Base-by-base conservation (phyloP, 1,284 basidiomycete genomes). In the Peniophora sp. region DNA sequence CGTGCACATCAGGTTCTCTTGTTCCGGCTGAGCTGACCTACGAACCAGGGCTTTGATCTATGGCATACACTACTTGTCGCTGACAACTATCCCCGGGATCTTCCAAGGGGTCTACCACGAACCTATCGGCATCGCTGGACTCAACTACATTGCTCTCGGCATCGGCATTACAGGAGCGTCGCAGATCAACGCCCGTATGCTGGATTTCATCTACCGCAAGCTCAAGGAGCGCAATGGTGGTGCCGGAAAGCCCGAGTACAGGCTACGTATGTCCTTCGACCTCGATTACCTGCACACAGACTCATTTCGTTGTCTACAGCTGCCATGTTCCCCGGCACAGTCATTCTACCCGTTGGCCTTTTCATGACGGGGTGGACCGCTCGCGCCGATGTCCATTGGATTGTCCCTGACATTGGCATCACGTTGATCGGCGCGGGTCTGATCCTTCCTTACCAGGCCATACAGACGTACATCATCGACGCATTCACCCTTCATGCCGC, bases 321-420 rank as follows among this genome's bases (percentile, higher is more conserved):
- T 0, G 67, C 77, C 2, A 78, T 89, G 72, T 59, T 87, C 22
- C 72, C 78, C 0, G 81, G 80, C 0, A 73, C 75, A 0, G 53
- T 81, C 1, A 11, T 79, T 2, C 68, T 85, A 3, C 78, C 81
- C 0, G 64, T 76, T 0, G 87, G 86, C 0, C 62, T 88, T 6
- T 62, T 89, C 17, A 64, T 88, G 11, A 65, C 76, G 1, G 85
- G 87, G 11, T 90, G 86, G 86, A 71, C 76, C 0, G 79, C 79
- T 3, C 60, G 83, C 48, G 62, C 71, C 1, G 62, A 66, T 23
- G 59, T 76, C 0, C 79, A 79, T 54, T 89, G 86, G 86, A 80
- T 88, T 51, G 79, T 66, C 0, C 76, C 81, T 0, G 83, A 87
- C 56, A 72, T 86, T 41, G 82, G 83, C 54, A 58, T 76, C 63